Base-by-base conservation (phyloP, 2,329 filamentous ascomycete genomes). In the Drechslerella coelobrocha region DNA sequence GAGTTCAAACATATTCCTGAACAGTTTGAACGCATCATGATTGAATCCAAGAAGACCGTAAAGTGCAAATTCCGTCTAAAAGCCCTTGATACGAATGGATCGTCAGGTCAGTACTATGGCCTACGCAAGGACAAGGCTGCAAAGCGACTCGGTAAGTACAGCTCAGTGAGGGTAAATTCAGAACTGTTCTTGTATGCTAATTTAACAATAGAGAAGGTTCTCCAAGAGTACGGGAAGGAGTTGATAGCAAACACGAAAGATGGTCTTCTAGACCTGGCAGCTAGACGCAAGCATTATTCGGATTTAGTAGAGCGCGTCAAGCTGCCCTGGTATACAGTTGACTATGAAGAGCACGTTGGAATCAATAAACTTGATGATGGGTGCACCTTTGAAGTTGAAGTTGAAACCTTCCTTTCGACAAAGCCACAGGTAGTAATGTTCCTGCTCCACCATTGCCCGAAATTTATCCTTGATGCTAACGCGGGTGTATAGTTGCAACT, bases 71-170 rank as follows among this genome's bases (percentile, higher is more conserved):
- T 60, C 17, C 31, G 29, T 2, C 10, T 60, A 17, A 41, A 21
- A 19, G 45, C 56, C 9, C 24, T 51, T 4, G 31, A 29, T 34
- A 5, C 26, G 6, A 9, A 19, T 12, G 56, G 43, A 6, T 29
- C 14, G 10, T 19, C 1, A 1, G 23, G 51, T n/a, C 29, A 60
- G 29, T 60, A 60, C 10, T 60, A 60, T 26, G 56, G 56, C 12
- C 21, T 60, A 14, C 29, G 56, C 9, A 60, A 24, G 19, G 19
- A 60, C 9, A 1, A 3, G 1, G 4, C 24, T 7, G 29, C 19
- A 5, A 51, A 19, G 8, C 43, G 56, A 17, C 56, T 60, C 29
- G 23, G 56, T 60, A 51, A 51, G 55, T 54, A 9, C 48, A n/a
- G n/a, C n/a, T n/a, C n/a, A n/a, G n/a, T n/a, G n/a, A n/a, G n/a